phyloP scores from a whole-genome alignment of 179 eudicot species.

The Beta lomatogona region DNA sequence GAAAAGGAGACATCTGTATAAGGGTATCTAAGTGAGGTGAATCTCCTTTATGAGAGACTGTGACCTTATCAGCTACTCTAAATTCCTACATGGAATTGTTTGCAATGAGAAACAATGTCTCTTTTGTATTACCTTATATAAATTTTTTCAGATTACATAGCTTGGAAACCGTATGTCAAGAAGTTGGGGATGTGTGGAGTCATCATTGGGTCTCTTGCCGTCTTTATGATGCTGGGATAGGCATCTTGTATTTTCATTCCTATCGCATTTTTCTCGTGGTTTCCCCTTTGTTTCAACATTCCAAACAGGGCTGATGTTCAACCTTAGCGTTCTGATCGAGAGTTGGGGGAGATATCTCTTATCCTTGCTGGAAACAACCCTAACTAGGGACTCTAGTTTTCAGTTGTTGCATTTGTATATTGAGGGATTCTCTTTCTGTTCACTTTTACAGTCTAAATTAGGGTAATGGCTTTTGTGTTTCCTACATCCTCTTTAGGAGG shows the following conservation, averaged over 20 bases:
- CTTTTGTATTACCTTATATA: neutral
- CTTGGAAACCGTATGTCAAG: conserved; percentile 93
- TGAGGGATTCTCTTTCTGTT: neutral
- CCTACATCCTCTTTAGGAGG: neutral
- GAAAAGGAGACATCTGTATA: no score
- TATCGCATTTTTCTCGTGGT: conserved; percentile 89
- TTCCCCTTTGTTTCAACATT: conserved; percentile 92
- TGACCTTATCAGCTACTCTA: neutral
- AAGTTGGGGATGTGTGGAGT: conserved; percentile 87
- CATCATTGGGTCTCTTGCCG: conserved; percentile 89
- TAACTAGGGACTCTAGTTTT: conserved; percentile 55
- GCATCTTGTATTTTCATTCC: conserved; percentile 95
- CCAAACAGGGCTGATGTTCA: conserved; percentile 98
- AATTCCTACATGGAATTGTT: neutral
- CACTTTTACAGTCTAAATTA: neutral
- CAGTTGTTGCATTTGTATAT: conserved; percentile 18
- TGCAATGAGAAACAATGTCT: neutral
- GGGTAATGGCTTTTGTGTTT: neutral
- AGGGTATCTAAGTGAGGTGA: no score
- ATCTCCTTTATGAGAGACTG: no score
- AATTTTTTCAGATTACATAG: conserved; percentile 70
- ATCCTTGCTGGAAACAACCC: conserved; percentile 98
- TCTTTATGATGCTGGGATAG: conserved; percentile 97
- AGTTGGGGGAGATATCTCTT: conserved; percentile 94
- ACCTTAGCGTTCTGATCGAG: conserved; percentile 98